Evolutionary conservation across 495 filamentous ascomycete genomes (phyloP).

Genomic region (Penicillium chermesinum): DNA sequence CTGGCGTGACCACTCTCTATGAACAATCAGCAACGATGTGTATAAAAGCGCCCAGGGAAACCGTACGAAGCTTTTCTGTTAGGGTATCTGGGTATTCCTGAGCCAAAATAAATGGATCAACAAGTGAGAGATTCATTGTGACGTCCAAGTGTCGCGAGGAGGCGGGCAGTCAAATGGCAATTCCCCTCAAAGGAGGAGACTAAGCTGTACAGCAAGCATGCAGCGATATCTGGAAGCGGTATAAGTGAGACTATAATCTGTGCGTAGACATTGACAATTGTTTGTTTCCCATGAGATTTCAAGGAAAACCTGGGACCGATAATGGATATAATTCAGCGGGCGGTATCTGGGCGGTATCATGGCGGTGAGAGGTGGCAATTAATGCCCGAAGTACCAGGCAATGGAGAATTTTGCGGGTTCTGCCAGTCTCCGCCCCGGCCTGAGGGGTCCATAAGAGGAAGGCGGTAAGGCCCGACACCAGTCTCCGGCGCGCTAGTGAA

Average conservation of each 20-base stretch:
- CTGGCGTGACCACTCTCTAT: conserved; percentile 60
- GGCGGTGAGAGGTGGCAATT: neutral
- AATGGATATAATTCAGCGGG: neutral
- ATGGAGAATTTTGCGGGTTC: neutral
- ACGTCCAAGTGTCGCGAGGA: neutral
- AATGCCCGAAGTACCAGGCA: neutral
- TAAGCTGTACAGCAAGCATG: neutral
- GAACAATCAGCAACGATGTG: neutral
- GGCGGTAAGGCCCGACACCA: conserved; percentile 1
- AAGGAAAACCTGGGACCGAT: conserved; percentile 11
- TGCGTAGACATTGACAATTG: neutral
- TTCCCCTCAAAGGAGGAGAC: neutral
- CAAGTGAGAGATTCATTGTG: conserved; percentile 71
- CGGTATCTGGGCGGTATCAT: neutral
- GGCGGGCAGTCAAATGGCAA: too few relatives aligned
- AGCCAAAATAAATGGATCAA: conserved; percentile 78
- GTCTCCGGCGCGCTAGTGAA: conserved; percentile 22
- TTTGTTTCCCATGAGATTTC: neutral
- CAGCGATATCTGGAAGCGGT: neutral
- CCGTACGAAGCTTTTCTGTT: conserved; percentile 68
- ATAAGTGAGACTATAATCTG: neutral
- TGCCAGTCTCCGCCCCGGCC: conserved; percentile 1
- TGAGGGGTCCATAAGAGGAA: neutral
- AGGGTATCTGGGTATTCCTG: conserved; percentile 93
- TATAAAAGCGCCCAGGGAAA: neutral